These are phyloP conservation scores for Macroventuria anomochaeta DNA, from an alignment of 2,329 filamentous ascomycete genomes.

Conservation along the genomic window DNA sequence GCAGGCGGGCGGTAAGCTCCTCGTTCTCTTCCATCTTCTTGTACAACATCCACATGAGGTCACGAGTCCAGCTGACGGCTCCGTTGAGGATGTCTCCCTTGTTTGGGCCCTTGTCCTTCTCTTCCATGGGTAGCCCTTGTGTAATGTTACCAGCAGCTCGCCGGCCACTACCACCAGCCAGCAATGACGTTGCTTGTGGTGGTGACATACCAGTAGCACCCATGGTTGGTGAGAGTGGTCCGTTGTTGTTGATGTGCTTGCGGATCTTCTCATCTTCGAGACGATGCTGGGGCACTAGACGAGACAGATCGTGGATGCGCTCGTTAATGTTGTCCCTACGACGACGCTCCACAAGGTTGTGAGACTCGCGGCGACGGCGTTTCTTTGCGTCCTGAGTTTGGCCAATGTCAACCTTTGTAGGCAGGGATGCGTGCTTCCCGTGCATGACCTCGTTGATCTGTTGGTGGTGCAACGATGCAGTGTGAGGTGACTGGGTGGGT, in stretches of 20 bases:
- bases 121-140: conserved; percentile 88
- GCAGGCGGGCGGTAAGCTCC: conserved; percentile 73
- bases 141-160: conserved; percentile 87
- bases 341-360: conserved; percentile 94
- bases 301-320: conserved; percentile 93
- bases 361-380: conserved; percentile 87
- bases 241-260: conserved; percentile 92
- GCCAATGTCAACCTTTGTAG: conserved; percentile 73
- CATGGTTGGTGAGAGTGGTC: conserved; percentile 83
- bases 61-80: conserved; percentile 94
- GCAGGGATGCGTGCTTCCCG: conserved; percentile 86
- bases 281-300: conserved; percentile 88
- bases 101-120: conserved; percentile 98
- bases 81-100: conserved; percentile 99
- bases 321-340: conserved; percentile 98
- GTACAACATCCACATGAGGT: conserved; percentile 96
- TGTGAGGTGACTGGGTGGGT: conserved; percentile 82
- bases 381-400: conserved; percentile 94
- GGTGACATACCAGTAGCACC: conserved; percentile 71
- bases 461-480: conserved; percentile 69
- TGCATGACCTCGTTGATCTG: conserved; percentile 90
- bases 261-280: conserved; percentile 97
- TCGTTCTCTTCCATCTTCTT: conserved; percentile 89
- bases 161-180: conserved; percentile 83
- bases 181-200: conserved; percentile 82